Evolutionary conservation across 257 asterid species (phyloP).

Genomic region (Plantago elongata): DNA sequence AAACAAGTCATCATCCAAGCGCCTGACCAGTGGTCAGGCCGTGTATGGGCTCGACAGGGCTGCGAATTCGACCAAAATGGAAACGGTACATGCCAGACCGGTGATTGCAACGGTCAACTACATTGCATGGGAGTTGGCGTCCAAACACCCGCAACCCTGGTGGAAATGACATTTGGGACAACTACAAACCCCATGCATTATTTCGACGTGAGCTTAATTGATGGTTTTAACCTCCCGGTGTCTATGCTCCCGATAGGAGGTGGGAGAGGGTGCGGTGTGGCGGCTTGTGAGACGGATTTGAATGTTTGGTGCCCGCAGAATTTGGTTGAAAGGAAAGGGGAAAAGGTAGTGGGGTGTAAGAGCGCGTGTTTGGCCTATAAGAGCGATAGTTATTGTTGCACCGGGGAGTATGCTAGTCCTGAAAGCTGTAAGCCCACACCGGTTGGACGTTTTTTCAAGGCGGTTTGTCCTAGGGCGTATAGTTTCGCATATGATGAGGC

Average conservation of each 20-base stretch:
- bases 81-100: constrained; percentile 61
- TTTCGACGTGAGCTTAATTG: constrained; percentile 81
- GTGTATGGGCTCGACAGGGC: constrained; percentile 78
- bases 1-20: constrained; percentile 37
- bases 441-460: constrained; percentile 47
- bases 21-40: constrained; percentile 73
- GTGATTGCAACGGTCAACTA: constrained; percentile 66
- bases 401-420: constrained; percentile 36
- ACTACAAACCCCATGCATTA: constrained; percentile 39
- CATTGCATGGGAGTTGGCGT: constrained; percentile 54
- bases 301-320: constrained; percentile 48
- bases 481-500: constrained; percentile 53
- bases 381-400: constrained; percentile 49
- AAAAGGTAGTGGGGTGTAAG: constrained; percentile 58
- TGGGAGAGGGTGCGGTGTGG: constrained; percentile 47
- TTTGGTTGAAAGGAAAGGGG: constrained; percentile 37
- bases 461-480: constrained; percentile 62
- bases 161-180: constrained; percentile 76
- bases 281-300: constrained; percentile 68
- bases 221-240: constrained; percentile 73
- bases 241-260: constrained; percentile 59
- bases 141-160: constrained; percentile 61
- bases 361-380: constrained; percentile 58
- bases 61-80: constrained; percentile 55
- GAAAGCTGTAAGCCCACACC: constrained; percentile 42